Evolutionary conservation across 306 rosid species (phyloP), one percentile per base, ranked within the genome.

Genomic region (Alnus rubra): DNA sequence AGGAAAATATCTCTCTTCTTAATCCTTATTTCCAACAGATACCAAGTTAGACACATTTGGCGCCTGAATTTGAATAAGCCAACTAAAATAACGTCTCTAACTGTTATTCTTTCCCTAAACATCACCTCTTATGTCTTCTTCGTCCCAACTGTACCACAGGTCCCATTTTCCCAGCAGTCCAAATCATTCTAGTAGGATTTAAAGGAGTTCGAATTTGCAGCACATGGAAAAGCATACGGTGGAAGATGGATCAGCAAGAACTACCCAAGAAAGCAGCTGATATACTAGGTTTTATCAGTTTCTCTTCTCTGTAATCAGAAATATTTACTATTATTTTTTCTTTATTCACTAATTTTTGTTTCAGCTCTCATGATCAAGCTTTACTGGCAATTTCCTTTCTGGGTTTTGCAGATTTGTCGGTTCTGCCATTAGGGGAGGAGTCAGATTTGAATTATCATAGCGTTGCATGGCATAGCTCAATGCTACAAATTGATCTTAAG

Each of bases 61-160:
- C 83, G 77, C 89, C 88, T 84, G 85, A 86, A 71, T 82, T 90
- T 80, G 83, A 71, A 82, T 82, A 74, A 81, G 5, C 71, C 30
- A 76, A 81, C 79, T 63, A 77, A 88, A 91, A 81, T 70, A 88
- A 81, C 75, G 60, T 81, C 78, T 76, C 60, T 83, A 84, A 84
- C 86, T 83, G 84, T 77, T 84, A 76, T 69, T 78, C 67, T 50
- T 76, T 68, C 68, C 16, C 76, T 73, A 70, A 80, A 76, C 42
- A 79, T 56, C 44, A 48, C 42, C 67, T 49, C 68, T 56, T 39
- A 35, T 84, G 90, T 92, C 94, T 49, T 69, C 69, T 83, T 88
- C 93, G 69, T 84, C 74, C 84, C 85, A 83, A 67, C 80, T 15
- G 42, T 84, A 81, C 73, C 83, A 45, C 74, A 69, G 74, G 88